A percentile compares a stretch with the other conserved stretches of the same genome.
Evolutionary conservation across 1,139 yeast species (phyloP).

Genomic region (Taphrina deformans): DNA sequence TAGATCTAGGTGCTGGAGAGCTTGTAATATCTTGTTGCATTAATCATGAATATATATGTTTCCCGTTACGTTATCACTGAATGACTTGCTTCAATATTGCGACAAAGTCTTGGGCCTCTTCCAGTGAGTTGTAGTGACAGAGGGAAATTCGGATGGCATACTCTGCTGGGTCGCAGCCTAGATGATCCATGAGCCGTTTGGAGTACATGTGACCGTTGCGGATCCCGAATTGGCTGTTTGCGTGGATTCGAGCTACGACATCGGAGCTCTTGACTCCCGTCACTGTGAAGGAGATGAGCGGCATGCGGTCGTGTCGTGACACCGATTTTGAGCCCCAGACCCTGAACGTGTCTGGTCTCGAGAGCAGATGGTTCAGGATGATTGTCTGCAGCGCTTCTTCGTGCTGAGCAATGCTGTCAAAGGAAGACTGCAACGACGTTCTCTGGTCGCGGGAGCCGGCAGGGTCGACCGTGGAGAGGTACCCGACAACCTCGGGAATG

Average conservation of each 20-base stretch:
- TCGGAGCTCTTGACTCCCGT: background rate
- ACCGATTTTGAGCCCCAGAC: background rate
- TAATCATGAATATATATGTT: background rate
- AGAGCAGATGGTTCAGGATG: background rate
- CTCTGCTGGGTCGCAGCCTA: background rate
- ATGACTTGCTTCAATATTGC: background rate
- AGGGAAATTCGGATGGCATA: background rate
- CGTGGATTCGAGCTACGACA: background rate
- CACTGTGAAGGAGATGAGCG: background rate
- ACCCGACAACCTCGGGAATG: background rate
- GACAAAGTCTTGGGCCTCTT: background rate
- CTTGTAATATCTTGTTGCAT: background rate
- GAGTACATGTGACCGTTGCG: slow-evolving; percentile 10
- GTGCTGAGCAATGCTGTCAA: background rate
- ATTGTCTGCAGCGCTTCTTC: background rate
- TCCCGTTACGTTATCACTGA: background rate
- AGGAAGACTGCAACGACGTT: background rate
- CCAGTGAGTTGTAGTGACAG: background rate
- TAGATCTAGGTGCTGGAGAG: background rate
- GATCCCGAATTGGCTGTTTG: background rate
- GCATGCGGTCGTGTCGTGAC: background rate
- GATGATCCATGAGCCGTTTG: background rate
- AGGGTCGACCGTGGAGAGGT: background rate
- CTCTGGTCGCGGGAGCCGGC: background rate
- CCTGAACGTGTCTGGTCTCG: background rate